Evolutionary conservation across 176 grass and related monocot genomes (phyloP).

Genomic region (Cenchrus fungigraminus): DNA sequence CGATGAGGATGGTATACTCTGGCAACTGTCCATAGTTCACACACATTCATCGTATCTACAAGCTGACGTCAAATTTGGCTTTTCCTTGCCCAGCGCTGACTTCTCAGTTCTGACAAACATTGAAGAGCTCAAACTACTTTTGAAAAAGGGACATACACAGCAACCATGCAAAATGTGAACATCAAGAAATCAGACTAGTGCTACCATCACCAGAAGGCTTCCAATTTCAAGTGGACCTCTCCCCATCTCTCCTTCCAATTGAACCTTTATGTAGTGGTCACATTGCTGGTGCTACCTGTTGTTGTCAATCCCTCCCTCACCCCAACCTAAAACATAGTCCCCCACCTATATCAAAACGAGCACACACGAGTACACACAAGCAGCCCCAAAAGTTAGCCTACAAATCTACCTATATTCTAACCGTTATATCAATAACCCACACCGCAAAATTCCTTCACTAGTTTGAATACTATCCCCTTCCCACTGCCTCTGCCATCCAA

Average conservation of each 20-base stretch:
- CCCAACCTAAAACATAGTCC: neutral
- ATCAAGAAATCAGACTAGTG: conserved; percentile 1
- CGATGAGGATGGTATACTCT: conserved; percentile 18
- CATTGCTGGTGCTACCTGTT: neutral
- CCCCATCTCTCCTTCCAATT: neutral
- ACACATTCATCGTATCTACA: conserved; percentile 24
- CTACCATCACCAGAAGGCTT: conserved; percentile 16
- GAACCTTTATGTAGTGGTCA: too few species aligned
- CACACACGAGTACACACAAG: neutral
- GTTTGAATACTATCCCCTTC: too few species aligned
- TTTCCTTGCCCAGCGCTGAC: conserved; percentile 7
- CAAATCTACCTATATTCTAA: too few species aligned
- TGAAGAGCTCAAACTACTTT: conserved; percentile 2
- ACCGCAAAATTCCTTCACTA: too few species aligned
- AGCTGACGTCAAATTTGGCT: conserved; percentile 27
- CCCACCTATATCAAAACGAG: neutral
- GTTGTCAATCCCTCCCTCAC: neutral
- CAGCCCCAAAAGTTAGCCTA: neutral
- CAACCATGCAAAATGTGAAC: conserved; percentile 17
- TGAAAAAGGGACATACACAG: neutral
- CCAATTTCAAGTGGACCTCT: conserved; percentile 1
- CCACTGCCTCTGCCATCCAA: too few species aligned
- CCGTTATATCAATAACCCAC: too few species aligned
- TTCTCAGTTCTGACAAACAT: conserved; percentile 16
- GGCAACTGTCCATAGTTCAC: neutral